Conservation (phyloP, 768 basidiomycete species). For the Psilocybe subaeruginosa region DNA sequence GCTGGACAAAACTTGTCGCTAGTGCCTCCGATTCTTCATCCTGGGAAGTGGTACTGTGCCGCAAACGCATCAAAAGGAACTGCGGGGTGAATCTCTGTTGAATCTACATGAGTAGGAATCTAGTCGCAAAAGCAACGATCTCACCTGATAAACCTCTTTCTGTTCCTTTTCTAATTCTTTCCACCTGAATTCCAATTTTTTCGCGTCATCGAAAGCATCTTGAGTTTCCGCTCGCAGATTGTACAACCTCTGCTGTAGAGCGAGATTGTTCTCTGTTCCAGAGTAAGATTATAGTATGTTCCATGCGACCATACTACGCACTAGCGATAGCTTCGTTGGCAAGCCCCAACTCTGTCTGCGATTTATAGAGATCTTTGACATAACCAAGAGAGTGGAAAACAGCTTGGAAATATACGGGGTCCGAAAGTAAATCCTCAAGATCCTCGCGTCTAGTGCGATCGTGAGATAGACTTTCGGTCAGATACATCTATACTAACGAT, state of each 20-base stretch:
- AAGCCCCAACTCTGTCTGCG: conserved; percentile 76
- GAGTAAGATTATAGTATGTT: conserved; percentile 5
- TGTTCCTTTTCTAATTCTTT: conserved; percentile 89
- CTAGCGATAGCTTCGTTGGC: conserved; percentile 89
- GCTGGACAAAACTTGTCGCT: conserved; percentile 82
- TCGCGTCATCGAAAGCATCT: conserved; percentile 87
- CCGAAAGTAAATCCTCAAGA: conserved; percentile 85
- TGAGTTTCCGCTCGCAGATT: conserved; percentile 80
- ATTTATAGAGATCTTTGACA: conserved; percentile 75
- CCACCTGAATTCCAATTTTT: conserved; percentile 80
- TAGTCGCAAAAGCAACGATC: conserved; percentile 10
- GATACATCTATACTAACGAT: conserved; percentile 51
- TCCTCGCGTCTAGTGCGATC: conserved; percentile 70
- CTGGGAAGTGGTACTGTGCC: conserved; percentile 87
- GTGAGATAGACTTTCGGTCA: not conserved
- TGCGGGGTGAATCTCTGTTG: conserved; percentile 80
- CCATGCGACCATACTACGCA: conserved; percentile 40
- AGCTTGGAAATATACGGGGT: conserved; percentile 86
- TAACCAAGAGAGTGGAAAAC: conserved; percentile 77
- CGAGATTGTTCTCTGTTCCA: conserved; percentile 68
- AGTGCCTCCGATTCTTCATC: conserved; percentile 88
- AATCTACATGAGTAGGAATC: not conserved
- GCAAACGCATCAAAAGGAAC: conserved; percentile 85
- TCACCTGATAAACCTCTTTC: conserved; percentile 84
- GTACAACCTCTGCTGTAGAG: conserved; percentile 77